Evolutionary conservation across 2,329 filamentous ascomycete genomes (phyloP).

Genomic region (Geoglossum cookeanum): DNA sequence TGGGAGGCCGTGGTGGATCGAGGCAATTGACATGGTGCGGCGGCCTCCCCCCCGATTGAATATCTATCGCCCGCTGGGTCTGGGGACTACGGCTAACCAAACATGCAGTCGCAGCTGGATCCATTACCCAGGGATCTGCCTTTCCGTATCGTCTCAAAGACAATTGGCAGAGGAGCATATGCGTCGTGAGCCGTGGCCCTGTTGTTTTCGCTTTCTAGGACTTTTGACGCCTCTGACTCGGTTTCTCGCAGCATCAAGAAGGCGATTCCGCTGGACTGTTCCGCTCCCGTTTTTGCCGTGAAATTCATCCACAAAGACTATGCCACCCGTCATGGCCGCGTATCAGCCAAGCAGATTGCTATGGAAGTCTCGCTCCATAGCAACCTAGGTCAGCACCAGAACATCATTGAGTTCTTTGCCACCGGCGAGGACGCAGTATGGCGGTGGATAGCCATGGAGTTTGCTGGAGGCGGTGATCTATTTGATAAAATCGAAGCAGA

Average conservation of each 20-base stretch:
- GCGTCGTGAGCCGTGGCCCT: conserved; percentile 49
- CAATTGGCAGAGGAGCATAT: conserved; percentile 90
- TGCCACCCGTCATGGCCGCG: conserved; percentile 70
- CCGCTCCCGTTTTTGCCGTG: conserved; percentile 73
- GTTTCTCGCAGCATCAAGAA: conserved; percentile 59
- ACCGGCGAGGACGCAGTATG: conserved; percentile 70
- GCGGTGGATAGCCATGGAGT: conserved; percentile 98
- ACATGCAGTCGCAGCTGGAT: conserved; percentile 60
- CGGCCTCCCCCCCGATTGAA: conserved; percentile 7
- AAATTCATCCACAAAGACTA: conserved; percentile 98
- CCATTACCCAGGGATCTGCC: conserved; percentile 71
- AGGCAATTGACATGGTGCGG: not conserved
- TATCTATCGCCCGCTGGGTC: conserved; percentile 3
- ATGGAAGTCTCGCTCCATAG: conserved; percentile 86
- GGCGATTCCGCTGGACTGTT: conserved; percentile 52
- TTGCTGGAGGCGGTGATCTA: conserved; percentile 82
- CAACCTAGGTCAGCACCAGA: conserved; percentile 72
- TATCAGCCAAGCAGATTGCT: conserved; percentile 73
- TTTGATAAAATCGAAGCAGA: conserved; percentile 99
- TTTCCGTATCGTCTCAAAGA: conserved; percentile 89
- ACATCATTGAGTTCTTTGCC: conserved; percentile 85
- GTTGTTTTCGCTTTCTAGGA: not conserved
- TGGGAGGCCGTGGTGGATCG: too few species aligned
- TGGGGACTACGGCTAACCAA: conserved; percentile 18
- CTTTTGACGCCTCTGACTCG: conserved; percentile 9